Evolutionary conservation across 1,284 basidiomycete species (phyloP), one percentile per base, ranked within the genome.

Genomic region (Golubevia sp.): DNA sequence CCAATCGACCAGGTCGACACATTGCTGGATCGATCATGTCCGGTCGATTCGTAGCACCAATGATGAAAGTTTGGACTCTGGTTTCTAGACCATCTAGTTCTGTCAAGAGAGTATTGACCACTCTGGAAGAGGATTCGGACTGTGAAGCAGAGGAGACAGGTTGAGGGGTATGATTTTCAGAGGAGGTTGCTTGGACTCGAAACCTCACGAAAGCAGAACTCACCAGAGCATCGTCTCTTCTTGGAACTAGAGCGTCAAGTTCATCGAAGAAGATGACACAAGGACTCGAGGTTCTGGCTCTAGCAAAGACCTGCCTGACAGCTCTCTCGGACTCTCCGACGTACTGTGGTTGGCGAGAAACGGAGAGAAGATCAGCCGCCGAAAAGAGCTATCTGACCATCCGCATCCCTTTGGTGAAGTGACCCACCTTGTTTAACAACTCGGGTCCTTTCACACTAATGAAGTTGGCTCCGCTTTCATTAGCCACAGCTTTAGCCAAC

Each of bases 1-100:
- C 96, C 13, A 99, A 88, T 25, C 96, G 89, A 0, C 96, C 96
- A 0, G 96, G 96, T 18, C 95, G 91, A 61, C 94, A 93, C 95
- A 98, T 97, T 2, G 96, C 96, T 0, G 96, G 96, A 81, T 98
- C 96, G 69, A 98, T 94, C 90, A 98, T 97, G 85, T 98, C 96
- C 0, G 96, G 96, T n/a, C 96, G 88, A 85, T 99, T 98, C 3
- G 96, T 99, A 0, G 96, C 96, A 0, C 91, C 96, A 70, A 98
- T 94, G 25, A 98, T 94, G 79, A 96, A 97, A 59, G 98, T 95
- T 56, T 90, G 89, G 15, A 74, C 77, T 18, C 95, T 89, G 0
- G 90, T 87, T 71, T 97, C 93, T 34, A 98, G 90, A 0, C 96
- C 96, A 77, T 98, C 96, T 25, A 98, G 89, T 84, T 98, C 96